These are phyloP conservation scores for Solanum gandarillasii DNA, from an alignment of 257 asterid genomes.

Conservation along the genomic window DNA sequence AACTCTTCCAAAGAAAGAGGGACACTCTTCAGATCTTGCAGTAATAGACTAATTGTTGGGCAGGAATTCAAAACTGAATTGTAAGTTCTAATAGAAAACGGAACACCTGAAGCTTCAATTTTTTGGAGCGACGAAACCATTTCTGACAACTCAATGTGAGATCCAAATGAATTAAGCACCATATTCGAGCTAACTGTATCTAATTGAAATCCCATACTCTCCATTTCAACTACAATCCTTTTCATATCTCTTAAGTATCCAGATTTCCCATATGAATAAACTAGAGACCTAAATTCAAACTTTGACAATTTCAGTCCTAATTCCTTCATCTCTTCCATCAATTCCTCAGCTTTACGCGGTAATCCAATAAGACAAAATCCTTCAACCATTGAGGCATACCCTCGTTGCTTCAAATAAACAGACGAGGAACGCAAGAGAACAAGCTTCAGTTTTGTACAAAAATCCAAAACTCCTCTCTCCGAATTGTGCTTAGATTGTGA, in stretches of 20 bases:
- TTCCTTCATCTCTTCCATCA: constrained; percentile 49
- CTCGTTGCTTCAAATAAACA: constrained; percentile 48
- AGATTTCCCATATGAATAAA: constrained; percentile 66
- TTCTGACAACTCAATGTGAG: constrained; percentile 36
- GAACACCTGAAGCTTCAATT: constrained; percentile 35
- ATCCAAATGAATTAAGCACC: constrained; percentile 72
- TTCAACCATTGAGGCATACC: constrained; percentile 45
- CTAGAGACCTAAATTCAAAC: constrained; percentile 46
- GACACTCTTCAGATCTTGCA: constrained; percentile 30
- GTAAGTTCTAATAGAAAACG: constrained; percentile 51
- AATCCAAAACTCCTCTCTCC: constrained; percentile 29
- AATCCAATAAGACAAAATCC: constrained; percentile 56
- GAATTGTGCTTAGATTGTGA: constrained; percentile 45
- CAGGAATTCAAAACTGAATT: constrained; percentile 72
- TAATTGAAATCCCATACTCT: constrained; percentile 42
- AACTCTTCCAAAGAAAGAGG: constrained; percentile 51
- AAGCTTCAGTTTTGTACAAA: constrained; percentile 25
- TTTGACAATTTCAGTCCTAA: constrained; percentile 42
- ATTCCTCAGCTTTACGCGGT: constrained; percentile 51
- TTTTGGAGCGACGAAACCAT: constrained; percentile 55
- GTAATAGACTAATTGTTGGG: constrained; percentile 32
- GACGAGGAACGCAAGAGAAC: constrained; percentile 35
- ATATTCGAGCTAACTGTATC: constrained; percentile 74
- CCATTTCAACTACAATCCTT: constrained; percentile 39
- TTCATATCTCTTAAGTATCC: constrained; percentile 69